These are phyloP conservation scores for Hyphopichia buzzinii DNA, from an alignment of 1,139 yeast species.

Conservation along the genomic window DNA sequence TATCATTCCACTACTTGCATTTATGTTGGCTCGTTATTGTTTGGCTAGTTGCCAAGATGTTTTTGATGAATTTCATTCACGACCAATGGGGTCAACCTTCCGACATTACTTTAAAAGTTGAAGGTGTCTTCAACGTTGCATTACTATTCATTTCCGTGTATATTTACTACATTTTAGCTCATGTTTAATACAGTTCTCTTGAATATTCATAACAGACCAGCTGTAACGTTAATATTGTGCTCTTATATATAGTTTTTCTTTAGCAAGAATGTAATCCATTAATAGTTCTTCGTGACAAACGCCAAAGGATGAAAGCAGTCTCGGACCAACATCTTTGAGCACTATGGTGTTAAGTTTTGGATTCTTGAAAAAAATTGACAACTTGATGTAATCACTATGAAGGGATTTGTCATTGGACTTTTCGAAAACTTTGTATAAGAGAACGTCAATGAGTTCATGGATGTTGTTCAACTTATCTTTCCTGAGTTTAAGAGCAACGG, in stretches of 20 bases:
- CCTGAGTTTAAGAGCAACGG: conserved; percentile 21
- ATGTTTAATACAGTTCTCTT: too few relatives aligned
- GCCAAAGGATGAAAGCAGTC: background rate
- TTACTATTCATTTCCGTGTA: background rate
- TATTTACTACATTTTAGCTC: background rate
- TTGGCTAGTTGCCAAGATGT: conserved; percentile 11
- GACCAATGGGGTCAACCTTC: conserved; percentile 1
- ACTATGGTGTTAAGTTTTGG: conserved; percentile 23
- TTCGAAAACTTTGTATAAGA: conserved; percentile 19
- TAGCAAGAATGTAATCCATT: conserved; percentile 26
- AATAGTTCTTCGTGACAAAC: conserved; percentile 16
- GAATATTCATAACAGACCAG: conserved; percentile 1
- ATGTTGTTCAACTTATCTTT: conserved; percentile 25
- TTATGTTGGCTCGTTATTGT: conserved; percentile 6
- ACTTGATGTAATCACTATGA: conserved; percentile 14
- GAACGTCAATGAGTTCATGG: conserved; percentile 25
- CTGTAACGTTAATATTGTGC: conserved; percentile 13
- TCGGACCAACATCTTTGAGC: conserved; percentile 14
- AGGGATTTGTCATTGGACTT: conserved; percentile 12
- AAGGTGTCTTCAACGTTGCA: background rate
- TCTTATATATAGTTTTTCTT: conserved; percentile 24
- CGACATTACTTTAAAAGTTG: background rate
- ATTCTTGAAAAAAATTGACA: conserved; percentile 25
- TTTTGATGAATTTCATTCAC: conserved; percentile 19
- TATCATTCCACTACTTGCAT: conserved; percentile 1